phyloP scores from a whole-genome alignment of 495 filamentous ascomycete species.

The Jackrogersella multiformis region DNA sequence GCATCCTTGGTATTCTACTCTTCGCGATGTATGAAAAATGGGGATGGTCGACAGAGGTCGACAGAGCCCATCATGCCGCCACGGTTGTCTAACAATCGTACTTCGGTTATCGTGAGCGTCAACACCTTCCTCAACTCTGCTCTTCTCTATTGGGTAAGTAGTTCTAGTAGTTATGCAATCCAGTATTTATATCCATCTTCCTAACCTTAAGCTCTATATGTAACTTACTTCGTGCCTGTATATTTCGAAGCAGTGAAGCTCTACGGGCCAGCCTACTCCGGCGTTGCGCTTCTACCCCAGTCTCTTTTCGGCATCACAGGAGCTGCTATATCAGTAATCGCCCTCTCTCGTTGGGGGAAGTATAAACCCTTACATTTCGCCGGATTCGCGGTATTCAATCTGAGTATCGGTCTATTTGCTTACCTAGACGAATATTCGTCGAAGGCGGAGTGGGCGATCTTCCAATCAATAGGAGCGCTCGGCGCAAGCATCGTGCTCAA shows the following conservation, averaged over 20 bases:
- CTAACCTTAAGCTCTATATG: neutral
- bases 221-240: slow-evolving; percentile 56
- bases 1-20: slow-evolving; percentile 33
- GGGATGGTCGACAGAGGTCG: slow-evolving; percentile 10
- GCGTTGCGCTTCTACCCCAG: slow-evolving; percentile 50
- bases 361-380: slow-evolving; percentile 20
- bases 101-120: slow-evolving; percentile 24
- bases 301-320: slow-evolving; percentile 44
- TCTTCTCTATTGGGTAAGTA: slow-evolving; percentile 42
- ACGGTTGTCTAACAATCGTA: slow-evolving; percentile 41
- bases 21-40: slow-evolving; percentile 32
- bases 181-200: neutral
- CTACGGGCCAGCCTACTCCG: slow-evolving; percentile 41
- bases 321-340: slow-evolving; percentile 42
- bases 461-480: slow-evolving; percentile 33
- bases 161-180: neutral
- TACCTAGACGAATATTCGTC: slow-evolving; percentile 33
- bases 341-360: slow-evolving; percentile 50
- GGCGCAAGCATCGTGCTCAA: slow-evolving; percentile 47
- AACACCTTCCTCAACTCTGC: slow-evolving; percentile 33
- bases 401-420: slow-evolving; percentile 1
- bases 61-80: slow-evolving; percentile 41
- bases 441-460: slow-evolving; percentile 41
- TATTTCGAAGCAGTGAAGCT: slow-evolving; percentile 57
- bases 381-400: neutral